Evolutionary conservation across 2,329 filamentous ascomycete genomes (phyloP), one percentile per base, ranked within the genome.

Genomic region (Gnomoniopsis sp.): DNA sequence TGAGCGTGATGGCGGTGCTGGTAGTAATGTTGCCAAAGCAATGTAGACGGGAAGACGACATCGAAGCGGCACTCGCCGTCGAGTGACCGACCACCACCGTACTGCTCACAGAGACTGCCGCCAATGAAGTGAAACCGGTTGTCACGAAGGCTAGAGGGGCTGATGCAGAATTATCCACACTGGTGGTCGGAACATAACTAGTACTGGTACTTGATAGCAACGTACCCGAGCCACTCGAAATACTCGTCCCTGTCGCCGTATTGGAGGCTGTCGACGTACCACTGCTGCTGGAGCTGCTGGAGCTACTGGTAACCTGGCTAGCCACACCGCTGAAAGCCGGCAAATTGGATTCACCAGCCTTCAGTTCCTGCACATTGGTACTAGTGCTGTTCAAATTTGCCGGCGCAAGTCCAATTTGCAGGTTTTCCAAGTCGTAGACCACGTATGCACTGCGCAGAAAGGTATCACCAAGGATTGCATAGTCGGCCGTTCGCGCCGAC

Each of bases 341-440:
- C 17, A 84, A 68, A 6, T 70, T 67, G 12, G 68, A 72, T 49
- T 69, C 70, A 50, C 65, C 65, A 14, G 70, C 63, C n/a, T 68
- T 68, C 60, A 85, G 75, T 65, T 79, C 77, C 43, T 82, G 66
- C 21, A 85, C 65, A 59, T 75, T 74, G 49, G 71, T 74, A 22
- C 70, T 66, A 33, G 74, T 76, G 60, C 72, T 71, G 66, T 80
- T 79, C 55, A 81, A 67, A 63, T 81, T 82, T 51, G 83, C 75
- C 71, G 81, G 81, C 14, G 80, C 81, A 4, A 85, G 66, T 58
- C 72, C 80, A 55, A 85, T 72, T 70, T 80, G 71, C 64, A 78
- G 66, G 68, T 81, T 77, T 55, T 71, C 72, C 46, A 83, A 67
- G 64, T 85, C 80, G 67, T 83, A 84, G 55, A 83, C 81, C 53